These are phyloP conservation scores for Pichia sp. DNA, from an alignment of 1,139 yeast species.

Conservation along the genomic window DNA sequence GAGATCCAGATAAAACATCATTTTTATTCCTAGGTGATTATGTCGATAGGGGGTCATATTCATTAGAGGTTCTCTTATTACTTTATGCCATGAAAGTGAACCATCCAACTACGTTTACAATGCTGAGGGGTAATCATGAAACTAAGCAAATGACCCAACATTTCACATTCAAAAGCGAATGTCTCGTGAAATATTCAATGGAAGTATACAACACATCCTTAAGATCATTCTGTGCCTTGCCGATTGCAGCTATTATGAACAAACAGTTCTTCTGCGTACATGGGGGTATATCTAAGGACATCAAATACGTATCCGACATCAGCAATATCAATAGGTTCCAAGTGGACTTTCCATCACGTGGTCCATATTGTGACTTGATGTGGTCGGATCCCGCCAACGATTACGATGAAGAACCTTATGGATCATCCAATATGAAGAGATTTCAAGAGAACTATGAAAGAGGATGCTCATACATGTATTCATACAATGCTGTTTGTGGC, in stretches of 20 bases:
- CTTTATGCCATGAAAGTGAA: constrained; percentile 75
- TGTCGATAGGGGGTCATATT: constrained; percentile 91
- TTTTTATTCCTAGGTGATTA: constrained; percentile 91
- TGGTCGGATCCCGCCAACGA: constrained; percentile 97
- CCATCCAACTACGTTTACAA: constrained; percentile 69
- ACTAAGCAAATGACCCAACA: constrained; percentile 90
- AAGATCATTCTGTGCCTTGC: constrained; percentile 77
- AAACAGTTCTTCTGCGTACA: constrained; percentile 94
- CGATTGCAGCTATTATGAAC: constrained; percentile 92
- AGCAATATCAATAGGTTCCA: constrained; percentile 68
- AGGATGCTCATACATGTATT: constrained; percentile 89
- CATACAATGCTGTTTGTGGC: constrained; percentile 77
- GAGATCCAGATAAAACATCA: constrained; percentile 66
- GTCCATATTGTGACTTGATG: constrained; percentile 88
- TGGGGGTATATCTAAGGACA: constrained; percentile 92
- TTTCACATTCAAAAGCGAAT: constrained; percentile 88
- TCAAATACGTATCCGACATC: constrained; percentile 65
- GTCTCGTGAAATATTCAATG: constrained; percentile 73
- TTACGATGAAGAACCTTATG: constrained; percentile 61
- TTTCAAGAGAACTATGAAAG: constrained; percentile 71
- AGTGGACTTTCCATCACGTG: constrained; percentile 84
- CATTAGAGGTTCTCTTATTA: constrained; percentile 80
- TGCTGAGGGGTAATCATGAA: constrained; percentile 94
- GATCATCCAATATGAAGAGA: constrained; percentile 21
- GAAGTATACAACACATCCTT: constrained; percentile 70